A percentile compares a stretch with the other conserved stretches of the same genome.
Evolutionary conservation across 371 early-diverging fungal species (phyloP).

Genomic region (Apophysomyces trapeziformis): DNA sequence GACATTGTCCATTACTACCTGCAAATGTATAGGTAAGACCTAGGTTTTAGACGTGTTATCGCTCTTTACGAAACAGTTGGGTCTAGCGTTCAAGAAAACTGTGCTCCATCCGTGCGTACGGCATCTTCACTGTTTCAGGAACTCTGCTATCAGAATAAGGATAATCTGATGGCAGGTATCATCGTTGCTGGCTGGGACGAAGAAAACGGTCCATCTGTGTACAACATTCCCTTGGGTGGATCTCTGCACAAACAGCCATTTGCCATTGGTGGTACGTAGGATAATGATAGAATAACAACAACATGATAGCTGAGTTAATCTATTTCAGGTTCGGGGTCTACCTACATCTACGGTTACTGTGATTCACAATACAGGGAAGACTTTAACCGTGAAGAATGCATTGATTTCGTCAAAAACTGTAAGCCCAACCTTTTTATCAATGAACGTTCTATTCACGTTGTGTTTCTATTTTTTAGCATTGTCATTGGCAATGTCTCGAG

Average conservation of each 20-base stretch:
- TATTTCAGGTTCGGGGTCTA: constrained; percentile 88
- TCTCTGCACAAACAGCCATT: constrained; percentile 92
- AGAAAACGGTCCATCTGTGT: constrained; percentile 91
- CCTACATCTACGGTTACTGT: constrained; percentile 98
- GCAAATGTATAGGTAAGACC: constrained; percentile 83
- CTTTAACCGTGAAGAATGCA: constrained; percentile 92
- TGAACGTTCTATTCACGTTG: not conserved
- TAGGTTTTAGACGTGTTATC: not conserved
- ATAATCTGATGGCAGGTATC: constrained; percentile 92
- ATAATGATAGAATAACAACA: not conserved
- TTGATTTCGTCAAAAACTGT: constrained; percentile 96
- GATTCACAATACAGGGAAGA: constrained; percentile 86
- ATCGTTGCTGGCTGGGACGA: constrained; percentile 99
- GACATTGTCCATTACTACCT: constrained; percentile 95
- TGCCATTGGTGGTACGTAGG: constrained; percentile 86
- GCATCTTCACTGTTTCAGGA: constrained; percentile 96
- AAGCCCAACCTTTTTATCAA: constrained; percentile 29
- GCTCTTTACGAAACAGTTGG: constrained; percentile 9
- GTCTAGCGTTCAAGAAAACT: constrained; percentile 80
- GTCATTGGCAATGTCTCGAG: constrained; percentile 96
- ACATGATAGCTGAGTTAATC: not conserved
- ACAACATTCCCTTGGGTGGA: constrained; percentile 95
- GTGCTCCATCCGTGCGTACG: constrained; percentile 86
- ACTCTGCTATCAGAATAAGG: constrained; percentile 96
- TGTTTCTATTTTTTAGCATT: constrained; percentile 63